Percentiles rank a stretch among this genome's conserved stretches.
Evolutionary conservation across 805 yeast species (phyloP).

Genomic region (Torulaspora indica): DNA sequence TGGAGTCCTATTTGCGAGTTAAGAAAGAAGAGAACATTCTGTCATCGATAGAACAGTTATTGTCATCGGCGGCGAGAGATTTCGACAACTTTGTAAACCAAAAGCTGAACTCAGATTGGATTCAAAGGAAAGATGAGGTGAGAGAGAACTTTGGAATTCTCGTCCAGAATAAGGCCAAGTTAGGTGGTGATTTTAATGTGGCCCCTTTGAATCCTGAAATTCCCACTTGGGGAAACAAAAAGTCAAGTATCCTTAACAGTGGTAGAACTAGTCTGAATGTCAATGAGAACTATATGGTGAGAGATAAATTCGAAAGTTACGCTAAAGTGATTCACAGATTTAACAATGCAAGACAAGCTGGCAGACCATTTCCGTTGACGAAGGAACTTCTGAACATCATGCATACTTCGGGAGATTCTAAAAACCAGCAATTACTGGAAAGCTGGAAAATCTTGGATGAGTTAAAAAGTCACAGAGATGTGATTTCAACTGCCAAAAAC

Average conservation of each 20-base stretch:
- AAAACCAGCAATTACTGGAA: slow-evolving; percentile 67
- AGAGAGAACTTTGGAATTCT: slow-evolving; percentile 65
- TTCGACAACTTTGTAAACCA: slow-evolving; percentile 73
- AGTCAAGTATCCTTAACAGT: slow-evolving; percentile 27
- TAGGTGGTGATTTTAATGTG: slow-evolving; percentile 13
- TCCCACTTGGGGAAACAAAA: slow-evolving; percentile 33
- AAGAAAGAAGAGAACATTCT: slow-evolving; percentile 81
- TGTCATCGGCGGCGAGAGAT: slow-evolving; percentile 69
- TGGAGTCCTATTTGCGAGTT: slow-evolving; percentile 58
- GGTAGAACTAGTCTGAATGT: slow-evolving; percentile 40
- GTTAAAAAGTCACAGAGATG: slow-evolving; percentile 36
- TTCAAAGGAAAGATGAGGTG: slow-evolving; percentile 65
- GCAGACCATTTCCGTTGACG: slow-evolving; percentile 51
- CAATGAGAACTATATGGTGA: slow-evolving; percentile 39
- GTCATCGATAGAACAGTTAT: slow-evolving; percentile 75
- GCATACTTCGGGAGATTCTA: slow-evolving; percentile 53
- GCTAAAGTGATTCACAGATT: slow-evolving; percentile 67
- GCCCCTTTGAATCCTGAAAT: slow-evolving; percentile 18
- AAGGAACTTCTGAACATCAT: slow-evolving; percentile 57
- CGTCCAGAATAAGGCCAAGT: slow-evolving; percentile 29
- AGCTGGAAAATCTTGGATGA: slow-evolving; percentile 62
- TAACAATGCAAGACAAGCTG: slow-evolving; percentile 60
- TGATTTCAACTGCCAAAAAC: slow-evolving; percentile 51
- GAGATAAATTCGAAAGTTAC: slow-evolving; percentile 63
- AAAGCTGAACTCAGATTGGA: slow-evolving; percentile 80